phyloP scores from a whole-genome alignment of 768 basidiomycete species.

The Lentinula raphanica region DNA sequence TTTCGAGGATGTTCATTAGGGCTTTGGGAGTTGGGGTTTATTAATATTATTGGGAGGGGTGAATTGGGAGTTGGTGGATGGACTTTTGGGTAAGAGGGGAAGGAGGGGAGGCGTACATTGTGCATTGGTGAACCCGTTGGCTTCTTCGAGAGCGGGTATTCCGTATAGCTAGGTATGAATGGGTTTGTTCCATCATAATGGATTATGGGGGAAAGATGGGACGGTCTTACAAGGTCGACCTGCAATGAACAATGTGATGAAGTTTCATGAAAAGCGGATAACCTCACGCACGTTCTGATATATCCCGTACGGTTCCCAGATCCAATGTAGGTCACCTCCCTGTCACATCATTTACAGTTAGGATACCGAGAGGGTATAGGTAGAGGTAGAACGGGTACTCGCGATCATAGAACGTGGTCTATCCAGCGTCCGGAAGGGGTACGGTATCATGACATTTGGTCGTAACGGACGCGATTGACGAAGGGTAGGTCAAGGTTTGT shows the following conservation, averaged over 20 bases:
- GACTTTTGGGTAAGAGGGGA: background rate
- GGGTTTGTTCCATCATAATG: background rate
- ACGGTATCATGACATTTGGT: background rate
- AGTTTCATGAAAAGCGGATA: slow-evolving; percentile 15
- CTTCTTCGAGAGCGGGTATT: slow-evolving; percentile 50
- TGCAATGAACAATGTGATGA: slow-evolving; percentile 3
- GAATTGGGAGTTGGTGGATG: background rate
- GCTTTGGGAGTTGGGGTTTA: no score
- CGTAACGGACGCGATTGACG: background rate
- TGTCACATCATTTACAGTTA: slow-evolving; percentile 14
- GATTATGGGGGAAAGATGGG: background rate
- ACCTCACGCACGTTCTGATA: slow-evolving; percentile 56
- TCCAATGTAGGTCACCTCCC: slow-evolving; percentile 89
- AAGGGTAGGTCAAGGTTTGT: no score
- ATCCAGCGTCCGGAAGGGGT: background rate
- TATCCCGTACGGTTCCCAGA: slow-evolving; percentile 79
- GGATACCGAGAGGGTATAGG: background rate
- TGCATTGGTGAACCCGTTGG: slow-evolving; percentile 80
- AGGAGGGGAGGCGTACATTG: slow-evolving; percentile 52
- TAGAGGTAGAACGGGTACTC: background rate
- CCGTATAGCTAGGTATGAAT: slow-evolving; percentile 60
- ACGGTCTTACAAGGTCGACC: slow-evolving; percentile 31
- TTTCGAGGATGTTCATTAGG: slow-evolving; percentile 75
- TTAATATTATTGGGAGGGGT: no score
- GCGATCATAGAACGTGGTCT: slow-evolving; percentile 7